Evolutionary conservation across 139 green algal genomes (phyloP).

Genomic region (Tetratostichococcus sp.): DNA sequence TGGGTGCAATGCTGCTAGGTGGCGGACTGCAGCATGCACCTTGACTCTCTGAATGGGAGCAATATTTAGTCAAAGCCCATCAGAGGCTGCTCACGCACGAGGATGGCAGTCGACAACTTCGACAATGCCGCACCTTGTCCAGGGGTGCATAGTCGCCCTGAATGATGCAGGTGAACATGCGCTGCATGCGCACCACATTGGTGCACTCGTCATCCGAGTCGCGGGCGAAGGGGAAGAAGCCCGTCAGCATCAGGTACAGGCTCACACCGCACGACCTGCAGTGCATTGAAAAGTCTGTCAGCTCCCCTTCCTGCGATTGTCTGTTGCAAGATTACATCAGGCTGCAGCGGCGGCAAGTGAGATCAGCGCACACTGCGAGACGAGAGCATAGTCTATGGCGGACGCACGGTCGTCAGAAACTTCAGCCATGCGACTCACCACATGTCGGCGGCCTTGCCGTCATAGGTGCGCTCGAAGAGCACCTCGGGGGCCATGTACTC

Average conservation of each 20-base stretch:
- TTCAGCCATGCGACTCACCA: neutral
- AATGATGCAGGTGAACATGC: neutral
- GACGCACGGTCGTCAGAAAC: neutral
- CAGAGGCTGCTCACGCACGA: no score
- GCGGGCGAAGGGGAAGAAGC: neutral
- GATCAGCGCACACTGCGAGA: no score
- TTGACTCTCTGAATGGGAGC: no score
- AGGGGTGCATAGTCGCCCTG: neutral
- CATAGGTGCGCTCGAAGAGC: neutral
- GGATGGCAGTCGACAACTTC: no score
- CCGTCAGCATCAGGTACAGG: neutral
- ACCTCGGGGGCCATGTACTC: constrained; percentile 29
- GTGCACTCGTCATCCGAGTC: neutral
- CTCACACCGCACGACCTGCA: neutral
- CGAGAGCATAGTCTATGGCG: neutral
- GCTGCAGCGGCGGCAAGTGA: no score
- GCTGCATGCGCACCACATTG: neutral
- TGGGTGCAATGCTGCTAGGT: no score
- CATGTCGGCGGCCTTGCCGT: neutral
- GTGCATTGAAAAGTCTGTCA: no score
- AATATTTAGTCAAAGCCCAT: no score
- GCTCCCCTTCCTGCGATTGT: no score
- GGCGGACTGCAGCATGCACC: no score
- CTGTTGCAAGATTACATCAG: no score
- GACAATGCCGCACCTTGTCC: neutral